phyloP scores from a whole-genome alignment of 2,329 filamentous ascomycete species.

The Fusarium tanahbumbuense region DNA sequence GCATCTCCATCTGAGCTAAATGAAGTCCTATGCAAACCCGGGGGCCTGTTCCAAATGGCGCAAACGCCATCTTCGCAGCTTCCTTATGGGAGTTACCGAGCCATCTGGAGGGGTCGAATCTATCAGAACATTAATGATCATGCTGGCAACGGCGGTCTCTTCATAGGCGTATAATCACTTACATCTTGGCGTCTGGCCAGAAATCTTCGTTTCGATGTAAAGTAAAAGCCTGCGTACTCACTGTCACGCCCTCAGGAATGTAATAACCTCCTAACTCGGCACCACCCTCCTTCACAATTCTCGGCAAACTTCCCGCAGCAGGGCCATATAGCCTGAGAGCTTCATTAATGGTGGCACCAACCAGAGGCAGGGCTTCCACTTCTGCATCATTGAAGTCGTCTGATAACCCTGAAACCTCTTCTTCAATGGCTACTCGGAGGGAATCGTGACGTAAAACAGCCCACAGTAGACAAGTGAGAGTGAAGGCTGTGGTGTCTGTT shows the following conservation, averaged over 20 bases:
- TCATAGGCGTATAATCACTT: not conserved
- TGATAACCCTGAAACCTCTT: not conserved
- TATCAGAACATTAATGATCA: not conserved
- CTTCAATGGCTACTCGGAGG: not conserved
- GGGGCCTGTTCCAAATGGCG: not conserved
- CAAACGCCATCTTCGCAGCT: not conserved
- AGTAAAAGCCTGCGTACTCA: conserved; percentile 6
- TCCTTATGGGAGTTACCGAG: not conserved
- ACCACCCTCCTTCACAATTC: conserved; percentile 2
- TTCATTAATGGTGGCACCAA: not conserved
- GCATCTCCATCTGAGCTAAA: not conserved
- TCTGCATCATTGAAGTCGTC: not conserved
- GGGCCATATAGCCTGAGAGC: conserved; percentile 18
- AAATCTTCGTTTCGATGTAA: not conserved
- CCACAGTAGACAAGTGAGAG: conserved; percentile 7
- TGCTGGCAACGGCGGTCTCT: not conserved
- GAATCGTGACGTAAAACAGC: not conserved
- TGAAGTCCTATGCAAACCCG: not conserved
- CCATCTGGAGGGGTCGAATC: not conserved
- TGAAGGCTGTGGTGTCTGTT: conserved; percentile 5
- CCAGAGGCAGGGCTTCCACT: not conserved
- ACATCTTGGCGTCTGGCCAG: not conserved
- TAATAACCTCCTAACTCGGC: conserved; percentile 1
- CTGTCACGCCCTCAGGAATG: not conserved
- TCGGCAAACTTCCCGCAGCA: conserved; percentile 1